Evolutionary conservation across 2,329 filamentous ascomycete species (phyloP), one percentile per base, ranked within the genome.

Genomic region (Aspergillus sp.): DNA sequence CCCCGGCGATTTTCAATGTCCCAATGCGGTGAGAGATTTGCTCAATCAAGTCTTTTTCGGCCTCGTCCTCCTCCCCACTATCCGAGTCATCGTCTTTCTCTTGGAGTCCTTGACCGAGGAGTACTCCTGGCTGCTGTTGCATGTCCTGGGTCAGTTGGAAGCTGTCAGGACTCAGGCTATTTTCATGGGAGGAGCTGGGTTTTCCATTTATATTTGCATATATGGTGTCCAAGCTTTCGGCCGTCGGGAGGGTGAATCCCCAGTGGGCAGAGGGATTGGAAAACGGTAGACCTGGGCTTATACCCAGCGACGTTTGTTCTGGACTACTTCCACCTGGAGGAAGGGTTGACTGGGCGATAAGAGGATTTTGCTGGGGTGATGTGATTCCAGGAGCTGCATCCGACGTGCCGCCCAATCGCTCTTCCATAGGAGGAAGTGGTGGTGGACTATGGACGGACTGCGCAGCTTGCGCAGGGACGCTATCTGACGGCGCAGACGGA

Each of bases 11-110:
- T 47, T 76, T 75, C 45, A 78, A 54, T 4, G 73, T 73, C 4
- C 76, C 76, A 16, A 78, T 70, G 5, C 74, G 72, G 56, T 74
- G 66, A 2, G 75, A 75, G 7, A 77, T 59, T 49, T 76, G 71
- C 46, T 74, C 70, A 17, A 76, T 73, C 2, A 77, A 66, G 46
- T 76, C 73, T 20, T 66, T 69, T 46, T 71, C 67, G 3, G 68
- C 70, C 45, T 72, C 70, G 9, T 73, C 67, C 49, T 72, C 70
- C 17, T 73, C 70, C 2, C 62, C 70, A 40, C 66, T 71, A 11
- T 72, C 69, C 1, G 64, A 64, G 1, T 71, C 69, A 32, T 64
- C 56, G 2, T 67, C 64, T 29, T 49, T 54, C 17, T 63, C 55
- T 23, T 61, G 48, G 13, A 54, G 59, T 2, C 58, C 45, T 32